Base-by-base conservation (phyloP, 2,329 filamentous ascomycete genomes). In the Aspergillus sp. region DNA sequence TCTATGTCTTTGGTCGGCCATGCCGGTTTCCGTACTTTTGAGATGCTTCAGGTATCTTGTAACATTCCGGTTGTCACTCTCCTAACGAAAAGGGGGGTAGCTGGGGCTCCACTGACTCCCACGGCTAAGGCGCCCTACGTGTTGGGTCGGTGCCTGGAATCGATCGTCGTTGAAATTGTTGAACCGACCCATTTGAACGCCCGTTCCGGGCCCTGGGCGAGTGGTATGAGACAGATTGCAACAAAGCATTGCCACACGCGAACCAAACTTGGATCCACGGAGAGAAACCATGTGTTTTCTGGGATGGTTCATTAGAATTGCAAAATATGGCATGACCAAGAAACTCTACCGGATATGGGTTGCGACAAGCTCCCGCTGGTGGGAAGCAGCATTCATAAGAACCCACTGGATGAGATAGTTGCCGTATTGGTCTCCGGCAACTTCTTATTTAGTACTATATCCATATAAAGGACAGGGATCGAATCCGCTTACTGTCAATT, bases 351-450 rank as follows among this genome's bases (percentile, higher is more conserved):
- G 89, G 68, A 99, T 96, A 72, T 99, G 95, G 56, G 87, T 88
- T 48, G 93, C 92, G 64, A 99, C 95, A 64, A 96, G 81, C 72
- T 99, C 96, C 58, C 92, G 90, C 73, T 98, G 95, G 73, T 96
- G 91, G 54, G 89, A 82, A 57, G 88, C 86, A 60, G 91, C 89
- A 73, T 97, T 90, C 67, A 91, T 93, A 70, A 99, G 82, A 70
- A 99, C 95, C 85, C 96, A 96, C 76, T 99, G 95, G 62, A 99
- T 90, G 62, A 99, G 84, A 71, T 99, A 99, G 78, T 99, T 99
- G 67, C 95, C 95, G 71, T 98, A 99, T 75, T 99, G 96, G 73
- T 99, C 96, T 70, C 95, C 96, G 63, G 95, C 91, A 78, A 98
- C 82, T 84, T 58, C 22, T 33, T 40, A 12, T 19, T 67, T 48